Evolutionary conservation across 805 yeast genomes (phyloP).

Genomic region (Komagataella populi): DNA sequence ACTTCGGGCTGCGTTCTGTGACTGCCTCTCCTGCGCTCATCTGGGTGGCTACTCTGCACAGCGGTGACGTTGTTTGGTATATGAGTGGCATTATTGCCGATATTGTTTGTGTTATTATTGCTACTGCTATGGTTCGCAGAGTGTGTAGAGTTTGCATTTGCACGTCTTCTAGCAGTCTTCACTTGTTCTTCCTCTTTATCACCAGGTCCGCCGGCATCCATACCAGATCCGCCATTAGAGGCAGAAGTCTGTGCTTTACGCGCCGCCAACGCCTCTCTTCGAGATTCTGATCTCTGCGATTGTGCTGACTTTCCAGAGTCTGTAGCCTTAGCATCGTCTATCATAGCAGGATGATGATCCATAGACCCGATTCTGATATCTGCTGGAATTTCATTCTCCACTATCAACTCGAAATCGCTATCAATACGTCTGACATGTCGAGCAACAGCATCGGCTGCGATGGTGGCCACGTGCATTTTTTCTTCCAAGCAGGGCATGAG

Average conservation of each 20-base stretch:
- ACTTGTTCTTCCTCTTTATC: slow-evolving; percentile 3
- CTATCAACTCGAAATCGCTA: slow-evolving; percentile 64
- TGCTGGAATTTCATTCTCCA: slow-evolving; percentile 73
- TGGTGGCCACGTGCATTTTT: slow-evolving; percentile 92
- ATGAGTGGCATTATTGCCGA: slow-evolving; percentile 6
- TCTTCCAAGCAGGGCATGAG: slow-evolving; percentile 89
- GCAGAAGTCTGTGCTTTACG: slow-evolving; percentile 38
- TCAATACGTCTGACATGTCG: slow-evolving; percentile 64
- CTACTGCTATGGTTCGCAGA: slow-evolving; percentile 5
- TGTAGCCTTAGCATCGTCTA: slow-evolving; percentile 37
- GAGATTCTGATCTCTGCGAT: slow-evolving; percentile 65
- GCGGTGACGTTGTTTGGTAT: neutral
- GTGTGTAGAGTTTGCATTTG: neutral
- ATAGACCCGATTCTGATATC: slow-evolving; percentile 62
- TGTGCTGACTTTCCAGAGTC: slow-evolving; percentile 48
- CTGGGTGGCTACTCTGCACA: slow-evolving; percentile 2
- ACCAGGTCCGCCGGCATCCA: slow-evolving; percentile 2
- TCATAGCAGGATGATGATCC: slow-evolving; percentile 79
- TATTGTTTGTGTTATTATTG: slow-evolving; percentile 3
- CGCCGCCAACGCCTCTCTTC: slow-evolving; percentile 91
- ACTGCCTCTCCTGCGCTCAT: neutral
- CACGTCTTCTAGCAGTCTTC: neutral
- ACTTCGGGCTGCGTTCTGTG: neutral
- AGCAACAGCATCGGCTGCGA: slow-evolving; percentile 67
- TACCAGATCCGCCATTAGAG: slow-evolving; percentile 2